These are phyloP conservation scores for Colletotrichum sansevieriae DNA, from an alignment of 2,329 filamentous ascomycete species.

Conservation along the genomic window DNA sequence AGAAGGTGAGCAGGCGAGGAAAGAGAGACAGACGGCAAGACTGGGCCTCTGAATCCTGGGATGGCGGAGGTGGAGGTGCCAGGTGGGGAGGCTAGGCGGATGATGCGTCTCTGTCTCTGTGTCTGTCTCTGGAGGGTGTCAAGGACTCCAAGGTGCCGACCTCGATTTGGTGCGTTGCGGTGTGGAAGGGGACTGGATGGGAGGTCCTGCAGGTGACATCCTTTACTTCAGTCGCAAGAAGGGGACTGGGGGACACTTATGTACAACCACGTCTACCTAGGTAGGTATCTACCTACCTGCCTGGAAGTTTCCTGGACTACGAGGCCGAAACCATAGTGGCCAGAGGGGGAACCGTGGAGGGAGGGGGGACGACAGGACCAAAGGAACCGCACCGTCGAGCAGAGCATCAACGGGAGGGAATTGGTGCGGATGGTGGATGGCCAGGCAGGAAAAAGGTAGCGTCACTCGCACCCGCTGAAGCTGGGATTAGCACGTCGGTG, in stretches of 20 bases:
- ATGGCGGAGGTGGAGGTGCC: slow-evolving; percentile 17
- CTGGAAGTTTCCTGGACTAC: neutral
- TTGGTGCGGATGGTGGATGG: neutral
- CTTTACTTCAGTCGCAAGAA: slow-evolving; percentile 13
- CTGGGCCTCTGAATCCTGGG: slow-evolving; percentile 18
- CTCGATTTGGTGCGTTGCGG: slow-evolving; percentile 16
- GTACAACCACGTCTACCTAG: slow-evolving; percentile 15
- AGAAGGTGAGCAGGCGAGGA: slow-evolving; percentile 39
- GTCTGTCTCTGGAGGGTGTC: slow-evolving; percentile 35
- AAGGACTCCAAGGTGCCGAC: slow-evolving; percentile 21
- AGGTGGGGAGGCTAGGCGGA: slow-evolving; percentile 32
- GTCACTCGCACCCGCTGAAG: slow-evolving; percentile 31
- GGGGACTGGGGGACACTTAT: slow-evolving; percentile 37
- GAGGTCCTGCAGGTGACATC: slow-evolving; percentile 38
- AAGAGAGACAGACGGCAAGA: slow-evolving; percentile 30
- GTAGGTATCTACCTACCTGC: too few species aligned
- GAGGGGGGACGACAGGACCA: neutral
- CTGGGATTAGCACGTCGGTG: slow-evolving; percentile 21
- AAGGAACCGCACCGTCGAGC: neutral
- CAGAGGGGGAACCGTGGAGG: neutral
- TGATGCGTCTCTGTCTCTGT: slow-evolving; percentile 37
- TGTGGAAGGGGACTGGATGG: slow-evolving; percentile 21
- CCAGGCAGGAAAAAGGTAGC: slow-evolving; percentile 1
- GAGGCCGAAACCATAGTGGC: slow-evolving; percentile 33
- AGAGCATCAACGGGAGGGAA: slow-evolving; percentile 3